Conservation (phyloP, 768 basidiomycete species). For the Pleurotus cornucopiae region DNA sequence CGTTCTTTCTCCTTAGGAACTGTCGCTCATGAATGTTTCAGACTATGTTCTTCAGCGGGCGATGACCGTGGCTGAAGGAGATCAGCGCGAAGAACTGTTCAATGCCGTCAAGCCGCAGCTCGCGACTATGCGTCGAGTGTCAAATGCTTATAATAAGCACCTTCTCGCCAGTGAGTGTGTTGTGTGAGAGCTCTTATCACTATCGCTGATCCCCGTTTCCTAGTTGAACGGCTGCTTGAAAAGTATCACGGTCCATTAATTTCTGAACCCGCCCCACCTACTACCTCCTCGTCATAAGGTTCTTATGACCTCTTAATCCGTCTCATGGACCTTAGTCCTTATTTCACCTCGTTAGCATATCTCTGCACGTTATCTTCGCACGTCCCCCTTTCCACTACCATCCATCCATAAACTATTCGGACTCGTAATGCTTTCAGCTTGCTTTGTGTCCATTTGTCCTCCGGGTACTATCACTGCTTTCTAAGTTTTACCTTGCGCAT, state of each 20-base stretch:
- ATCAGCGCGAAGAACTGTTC: slow-evolving; percentile 67
- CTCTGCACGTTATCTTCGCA: neutral
- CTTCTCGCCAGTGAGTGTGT: slow-evolving; percentile 65
- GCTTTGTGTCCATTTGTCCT: slow-evolving; percentile 3
- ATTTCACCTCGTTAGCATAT: slow-evolving; percentile 2
- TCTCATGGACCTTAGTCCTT: slow-evolving; percentile 16
- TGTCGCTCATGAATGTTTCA: slow-evolving; percentile 21
- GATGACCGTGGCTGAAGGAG: slow-evolving; percentile 59
- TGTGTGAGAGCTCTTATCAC: neutral
- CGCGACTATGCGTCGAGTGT: slow-evolving; percentile 63
- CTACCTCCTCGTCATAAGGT: slow-evolving; percentile 9
- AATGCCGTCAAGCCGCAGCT: slow-evolving; percentile 64
- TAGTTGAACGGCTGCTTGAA: slow-evolving; percentile 70
- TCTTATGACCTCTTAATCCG: slow-evolving; percentile 18
- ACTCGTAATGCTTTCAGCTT: slow-evolving; percentile 6
- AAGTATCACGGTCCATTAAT: slow-evolving; percentile 31
- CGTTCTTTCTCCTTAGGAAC: neutral
- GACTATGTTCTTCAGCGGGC: slow-evolving; percentile 88
- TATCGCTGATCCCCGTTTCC: slow-evolving; percentile 9
- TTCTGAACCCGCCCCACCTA: slow-evolving; percentile 15
- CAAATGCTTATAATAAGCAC: slow-evolving; percentile 76
- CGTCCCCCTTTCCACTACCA: neutral
- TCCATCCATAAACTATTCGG: slow-evolving; percentile 8
- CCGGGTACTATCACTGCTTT: neutral
- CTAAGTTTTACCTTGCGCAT: neutral